Evolutionary conservation across 768 basidiomycete genomes (phyloP), one percentile per base, ranked within the genome.

Genomic region (Gautieria morchelliformis): DNA sequence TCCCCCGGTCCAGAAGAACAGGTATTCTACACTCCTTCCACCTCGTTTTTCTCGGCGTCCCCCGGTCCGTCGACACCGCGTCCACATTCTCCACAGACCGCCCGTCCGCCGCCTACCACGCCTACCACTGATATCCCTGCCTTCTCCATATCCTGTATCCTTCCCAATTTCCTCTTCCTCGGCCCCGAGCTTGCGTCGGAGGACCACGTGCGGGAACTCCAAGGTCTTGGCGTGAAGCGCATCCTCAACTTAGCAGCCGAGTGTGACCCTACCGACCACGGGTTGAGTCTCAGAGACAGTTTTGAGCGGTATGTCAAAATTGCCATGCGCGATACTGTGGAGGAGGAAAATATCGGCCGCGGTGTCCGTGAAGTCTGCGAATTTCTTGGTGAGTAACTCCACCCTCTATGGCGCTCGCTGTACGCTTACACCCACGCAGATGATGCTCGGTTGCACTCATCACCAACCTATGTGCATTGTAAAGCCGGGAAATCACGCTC

Each of bases 401-500:
- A 35, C 11, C 6, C n/a, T 33, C 9, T n/a, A 14, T 50, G 24
- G 20, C 32, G 45, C 20, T 59, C 14, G 53, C 24, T 24, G 4
- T 52, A 14, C 24, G 27, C 47, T 40, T 37, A 55, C 40, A 39
- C 22, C 35, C 30, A 37, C 11, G 0, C 63, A 96, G 94, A 96
- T 67, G 94, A 97, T 64, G 94, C 94, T 1, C 82, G 88, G 48
- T 70, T 97, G 53, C 92, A 93, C 62, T 89, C 86, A 0, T 81
- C 90, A 19, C 85, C 93, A 7, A 89, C 89, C 1, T 98, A 95
- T 64, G 93, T 97, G 14, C 95, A 98, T 67, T 98, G 94, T 72
- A 92, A 89, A 71, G 93, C 90, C 5, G 95, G 94, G 5, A 96
- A 93, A 74, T 93, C 91, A 2, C 85, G 95, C 14, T 94, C 91